These are phyloP conservation scores for Tuber calosporum DNA, from an alignment of 495 filamentous ascomycete genomes.

Conservation along the genomic window DNA sequence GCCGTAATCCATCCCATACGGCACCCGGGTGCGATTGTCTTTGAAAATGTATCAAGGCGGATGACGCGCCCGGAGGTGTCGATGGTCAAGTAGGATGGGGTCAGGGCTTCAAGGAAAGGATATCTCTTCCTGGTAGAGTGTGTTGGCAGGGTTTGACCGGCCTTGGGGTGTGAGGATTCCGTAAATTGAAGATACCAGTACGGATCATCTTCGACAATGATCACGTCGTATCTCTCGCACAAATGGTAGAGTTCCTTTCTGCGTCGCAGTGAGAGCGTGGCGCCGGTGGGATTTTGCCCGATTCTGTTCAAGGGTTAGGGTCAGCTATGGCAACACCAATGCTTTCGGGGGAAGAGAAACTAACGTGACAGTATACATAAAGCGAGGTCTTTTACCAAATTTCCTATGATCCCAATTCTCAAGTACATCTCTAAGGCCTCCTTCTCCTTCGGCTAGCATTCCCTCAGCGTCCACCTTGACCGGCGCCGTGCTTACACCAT, in stretches of 20 bases:
- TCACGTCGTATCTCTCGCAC: conserved; percentile 76
- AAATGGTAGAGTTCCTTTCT: conserved; percentile 71
- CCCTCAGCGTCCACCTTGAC: conserved; percentile 72
- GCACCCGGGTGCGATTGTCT: conserved; percentile 73
- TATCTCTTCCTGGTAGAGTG: conserved; percentile 50
- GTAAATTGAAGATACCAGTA: conserved; percentile 89
- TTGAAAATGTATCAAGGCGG: conserved; percentile 73
- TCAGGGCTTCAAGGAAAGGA: conserved; percentile 73
- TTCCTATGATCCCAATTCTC: conserved; percentile 67
- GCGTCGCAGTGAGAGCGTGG: conserved; percentile 60
- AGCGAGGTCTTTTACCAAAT: conserved; percentile 65
- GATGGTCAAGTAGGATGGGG: conserved; percentile 62
- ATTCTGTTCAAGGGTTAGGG: conserved; percentile 42
- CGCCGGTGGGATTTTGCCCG: conserved; percentile 85
- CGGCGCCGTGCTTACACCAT: conserved; percentile 62
- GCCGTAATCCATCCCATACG: conserved; percentile 79
- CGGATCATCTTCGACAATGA: conserved; percentile 91
- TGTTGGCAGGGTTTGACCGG: conserved; percentile 7
- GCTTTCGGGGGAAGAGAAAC: conserved; percentile 35
- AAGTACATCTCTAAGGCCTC: conserved; percentile 69
- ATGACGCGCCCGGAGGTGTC: conserved; percentile 84
- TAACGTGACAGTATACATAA: conserved; percentile 80
- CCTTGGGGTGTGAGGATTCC: conserved; percentile 5
- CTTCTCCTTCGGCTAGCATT: conserved; percentile 59
- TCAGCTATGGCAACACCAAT: background rate